phyloP scores from a whole-genome alignment of 2,329 filamentous ascomycete genomes.

The Xylariaceae sp. region DNA sequence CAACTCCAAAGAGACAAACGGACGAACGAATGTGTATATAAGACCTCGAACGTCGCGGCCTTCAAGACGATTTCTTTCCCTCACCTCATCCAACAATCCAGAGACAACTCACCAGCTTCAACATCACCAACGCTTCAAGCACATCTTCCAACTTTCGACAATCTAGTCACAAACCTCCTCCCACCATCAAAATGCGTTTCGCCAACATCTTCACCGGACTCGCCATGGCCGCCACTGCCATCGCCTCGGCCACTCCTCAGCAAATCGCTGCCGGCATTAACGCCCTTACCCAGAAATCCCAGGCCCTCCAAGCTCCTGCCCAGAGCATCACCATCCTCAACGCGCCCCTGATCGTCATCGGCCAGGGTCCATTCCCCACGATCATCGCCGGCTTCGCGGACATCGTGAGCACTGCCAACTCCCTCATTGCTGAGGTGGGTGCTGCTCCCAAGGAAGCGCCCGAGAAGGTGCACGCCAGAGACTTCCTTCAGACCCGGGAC shows the following conservation, averaged over 20 bases:
- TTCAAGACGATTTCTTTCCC: neutral
- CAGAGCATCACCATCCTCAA: slow-evolving; percentile 16
- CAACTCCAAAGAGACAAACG: neutral
- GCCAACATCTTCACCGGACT: slow-evolving; percentile 15
- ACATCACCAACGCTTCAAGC: neutral
- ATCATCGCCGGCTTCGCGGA: slow-evolving; percentile 13
- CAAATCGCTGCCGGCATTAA: slow-evolving; percentile 14
- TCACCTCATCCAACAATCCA: neutral
- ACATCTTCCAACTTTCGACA: neutral
- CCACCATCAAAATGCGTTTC: slow-evolving; percentile 15
- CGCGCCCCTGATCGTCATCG: slow-evolving; percentile 10
- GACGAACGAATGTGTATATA: neutral
- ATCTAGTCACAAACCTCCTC: neutral
- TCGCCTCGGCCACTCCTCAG: slow-evolving; percentile 7
- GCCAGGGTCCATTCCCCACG: slow-evolving; percentile 9
- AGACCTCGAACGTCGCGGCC: neutral
- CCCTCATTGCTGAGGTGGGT: neutral
- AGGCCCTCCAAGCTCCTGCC: slow-evolving; percentile 11
- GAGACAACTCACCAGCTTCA: neutral
- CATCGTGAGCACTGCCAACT: slow-evolving; percentile 13
- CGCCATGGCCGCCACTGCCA: slow-evolving; percentile 10
- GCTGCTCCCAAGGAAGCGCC: slow-evolving; percentile 1
- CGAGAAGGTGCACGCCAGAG: slow-evolving; percentile 10
- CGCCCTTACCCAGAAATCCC: slow-evolving; percentile 12
- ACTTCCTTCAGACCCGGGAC: slow-evolving; percentile 5